These are phyloP conservation scores for Oenanthe sinensis DNA, from an alignment of 129 eudicot species.

Conservation along the genomic window DNA sequence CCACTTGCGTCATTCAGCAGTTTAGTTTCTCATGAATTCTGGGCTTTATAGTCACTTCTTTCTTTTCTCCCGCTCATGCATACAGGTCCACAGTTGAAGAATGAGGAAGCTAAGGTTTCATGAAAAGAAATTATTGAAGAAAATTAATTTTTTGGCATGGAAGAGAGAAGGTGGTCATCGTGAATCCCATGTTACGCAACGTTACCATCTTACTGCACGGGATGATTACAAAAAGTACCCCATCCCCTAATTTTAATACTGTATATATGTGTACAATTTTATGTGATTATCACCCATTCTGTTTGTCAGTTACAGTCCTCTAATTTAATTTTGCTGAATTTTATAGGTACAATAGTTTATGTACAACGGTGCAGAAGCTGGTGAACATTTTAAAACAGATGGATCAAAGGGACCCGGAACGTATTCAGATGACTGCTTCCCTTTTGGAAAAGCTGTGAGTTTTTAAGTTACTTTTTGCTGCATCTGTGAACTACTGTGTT, in stretches of 20 bases:
- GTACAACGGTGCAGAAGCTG: constrained; percentile 75
- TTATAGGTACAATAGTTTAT: constrained; percentile 63
- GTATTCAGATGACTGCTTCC: constrained; percentile 77
- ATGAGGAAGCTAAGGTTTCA: constrained; percentile 91
- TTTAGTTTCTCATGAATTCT: neutral
- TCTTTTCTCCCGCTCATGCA: neutral
- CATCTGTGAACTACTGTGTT: neutral
- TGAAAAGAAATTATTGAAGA: constrained; percentile 78
- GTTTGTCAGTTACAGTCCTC: neutral
- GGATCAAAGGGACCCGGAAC: constrained; percentile 73
- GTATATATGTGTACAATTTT: neutral
- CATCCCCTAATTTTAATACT: neutral
- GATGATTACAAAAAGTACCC: constrained; percentile 84
- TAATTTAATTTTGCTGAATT: neutral
- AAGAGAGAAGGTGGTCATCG: constrained; percentile 95
- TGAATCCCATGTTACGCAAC: constrained; percentile 73
- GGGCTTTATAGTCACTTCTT: neutral
- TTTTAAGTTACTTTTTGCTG: neutral
- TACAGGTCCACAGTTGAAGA: constrained; percentile 8
- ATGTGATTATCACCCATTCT: neutral
- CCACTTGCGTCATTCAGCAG: neutral
- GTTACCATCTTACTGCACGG: constrained; percentile 79
- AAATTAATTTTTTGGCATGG: constrained; percentile 76
- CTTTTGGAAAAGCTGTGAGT: constrained; percentile 41
- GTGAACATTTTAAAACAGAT: constrained; percentile 89